Percentiles rank a stretch among this genome's conserved stretches.
These are phyloP conservation scores for Nemania sp. DNA, from an alignment of 2,329 filamentous ascomycete genomes.

Conservation along the genomic window DNA sequence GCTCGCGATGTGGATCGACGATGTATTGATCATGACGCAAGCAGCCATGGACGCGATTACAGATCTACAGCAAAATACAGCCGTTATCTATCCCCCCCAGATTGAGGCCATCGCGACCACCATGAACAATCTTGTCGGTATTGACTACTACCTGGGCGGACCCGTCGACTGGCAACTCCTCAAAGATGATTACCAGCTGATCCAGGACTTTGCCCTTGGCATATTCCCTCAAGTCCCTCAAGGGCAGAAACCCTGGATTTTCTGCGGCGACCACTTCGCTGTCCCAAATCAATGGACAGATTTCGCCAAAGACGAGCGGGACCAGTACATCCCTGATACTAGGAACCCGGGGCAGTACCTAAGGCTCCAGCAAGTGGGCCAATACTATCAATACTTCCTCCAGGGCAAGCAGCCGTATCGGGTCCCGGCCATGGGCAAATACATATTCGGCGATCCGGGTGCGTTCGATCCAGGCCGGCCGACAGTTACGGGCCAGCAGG, in stretches of 20 bases:
- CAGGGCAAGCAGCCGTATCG: not conserved
- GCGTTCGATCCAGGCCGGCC: constrained; percentile 1
- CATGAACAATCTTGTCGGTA: constrained; percentile 14
- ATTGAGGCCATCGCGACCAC: constrained; percentile 4
- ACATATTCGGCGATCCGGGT: not conserved
- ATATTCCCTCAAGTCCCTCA: constrained; percentile 4
- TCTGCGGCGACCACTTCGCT: constrained; percentile 19
- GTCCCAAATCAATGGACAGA: constrained; percentile 18
- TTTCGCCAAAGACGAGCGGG: not conserved
- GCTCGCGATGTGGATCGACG: constrained; percentile 8
- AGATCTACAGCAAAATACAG: not conserved
- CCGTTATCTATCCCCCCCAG: not conserved
- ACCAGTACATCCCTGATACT: not conserved
- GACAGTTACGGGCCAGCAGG: not conserved
- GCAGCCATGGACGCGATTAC: constrained; percentile 8
- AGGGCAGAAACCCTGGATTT: constrained; percentile 9
- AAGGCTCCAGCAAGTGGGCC: not conserved
- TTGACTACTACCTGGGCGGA: not conserved
- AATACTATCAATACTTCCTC: not conserved
- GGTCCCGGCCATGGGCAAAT: constrained; percentile 7
- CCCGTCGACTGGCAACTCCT: not conserved
- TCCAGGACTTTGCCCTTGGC: constrained; percentile 12
- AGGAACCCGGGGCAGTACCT: not conserved
- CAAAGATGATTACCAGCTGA: not conserved
- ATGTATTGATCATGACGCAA: constrained; percentile 5